Evolutionary conservation across 768 basidiomycete species (phyloP).

Genomic region (Dendrothele bispora): DNA sequence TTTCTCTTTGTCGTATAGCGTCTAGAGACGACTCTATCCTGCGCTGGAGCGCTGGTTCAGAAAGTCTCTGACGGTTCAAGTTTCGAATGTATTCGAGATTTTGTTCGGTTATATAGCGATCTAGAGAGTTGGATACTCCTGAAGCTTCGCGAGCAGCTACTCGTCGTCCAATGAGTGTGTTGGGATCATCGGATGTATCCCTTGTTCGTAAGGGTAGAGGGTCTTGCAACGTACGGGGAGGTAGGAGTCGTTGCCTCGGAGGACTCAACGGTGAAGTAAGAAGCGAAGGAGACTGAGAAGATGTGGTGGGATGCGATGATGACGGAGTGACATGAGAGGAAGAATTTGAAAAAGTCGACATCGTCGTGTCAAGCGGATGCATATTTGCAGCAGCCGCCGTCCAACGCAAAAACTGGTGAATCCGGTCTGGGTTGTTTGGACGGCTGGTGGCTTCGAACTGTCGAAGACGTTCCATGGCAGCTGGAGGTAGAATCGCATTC

Average conservation of each 20-base stretch:
- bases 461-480: slow-evolving; percentile 8
- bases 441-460: slow-evolving; percentile 6
- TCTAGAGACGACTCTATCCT: slow-evolving; percentile 9
- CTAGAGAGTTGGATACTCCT: slow-evolving; percentile 15
- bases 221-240: slow-evolving; percentile 26
- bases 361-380: slow-evolving; percentile 8
- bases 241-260: slow-evolving; percentile 14
- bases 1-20: slow-evolving; percentile 7
- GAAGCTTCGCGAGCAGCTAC: slow-evolving; percentile 40
- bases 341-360: slow-evolving; percentile 15
- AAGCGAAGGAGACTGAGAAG: slow-evolving; percentile 14
- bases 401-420: slow-evolving; percentile 2
- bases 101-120: slow-evolving; percentile 20
- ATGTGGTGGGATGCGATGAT: slow-evolving; percentile 11
- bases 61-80: slow-evolving; percentile 19
- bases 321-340: slow-evolving; percentile 10
- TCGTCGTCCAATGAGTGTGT: slow-evolving; percentile 37
- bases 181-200: slow-evolving; percentile 36
- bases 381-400: slow-evolving; percentile 9
- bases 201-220: slow-evolving; percentile 13
- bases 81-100: slow-evolving; percentile 23
- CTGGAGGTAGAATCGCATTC: slow-evolving; percentile 7
- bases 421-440: not conserved
- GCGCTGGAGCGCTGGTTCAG: slow-evolving; percentile 17
- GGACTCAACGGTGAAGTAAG: slow-evolving; percentile 19